A percentile compares a stretch with the other conserved stretches of the same genome.
Evolutionary conservation across 768 basidiomycete species (phyloP).

Genomic region (Amanita pseudoporphyria): DNA sequence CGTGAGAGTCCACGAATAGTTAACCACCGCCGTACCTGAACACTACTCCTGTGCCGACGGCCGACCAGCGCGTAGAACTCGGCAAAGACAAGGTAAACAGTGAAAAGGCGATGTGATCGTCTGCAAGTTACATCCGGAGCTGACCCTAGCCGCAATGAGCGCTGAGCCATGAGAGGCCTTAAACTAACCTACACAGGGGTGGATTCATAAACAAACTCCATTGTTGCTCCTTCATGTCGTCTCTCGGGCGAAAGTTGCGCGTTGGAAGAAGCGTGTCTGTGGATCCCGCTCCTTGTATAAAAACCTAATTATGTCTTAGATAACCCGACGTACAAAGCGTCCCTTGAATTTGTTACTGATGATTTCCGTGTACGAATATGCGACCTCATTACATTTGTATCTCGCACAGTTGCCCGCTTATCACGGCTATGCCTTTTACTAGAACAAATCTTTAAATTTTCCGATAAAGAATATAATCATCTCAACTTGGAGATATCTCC

Average conservation of each 20-base stretch:
- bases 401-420: conserved; percentile 81
- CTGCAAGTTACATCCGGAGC: no score
- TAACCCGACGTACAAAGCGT: conserved; percentile 61
- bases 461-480: conserved; percentile 54
- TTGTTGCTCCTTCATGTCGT: conserved; percentile 9
- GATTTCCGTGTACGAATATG: conserved; percentile 65
- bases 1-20: no score
- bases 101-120: no score
- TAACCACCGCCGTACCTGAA: no score
- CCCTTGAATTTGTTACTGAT: conserved; percentile 50
- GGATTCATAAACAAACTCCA: not conserved
- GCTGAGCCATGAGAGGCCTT: no score
- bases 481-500: conserved; percentile 74
- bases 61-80: no score
- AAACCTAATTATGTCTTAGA: not conserved
- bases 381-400: conserved; percentile 74
- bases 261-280: conserved; percentile 15
- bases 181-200: conserved; percentile 2
- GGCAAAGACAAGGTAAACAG: no score
- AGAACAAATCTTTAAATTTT: conserved; percentile 57
- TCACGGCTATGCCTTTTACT: conserved; percentile 71
- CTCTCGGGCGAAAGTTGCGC: conserved; percentile 18
- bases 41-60: no score
- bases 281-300: not conserved
- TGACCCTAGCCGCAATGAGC: no score